Evolutionary conservation across 2,329 filamentous ascomycete species (phyloP), one percentile per base, ranked within the genome.

Genomic region (Talaromyces atroroseus): DNA sequence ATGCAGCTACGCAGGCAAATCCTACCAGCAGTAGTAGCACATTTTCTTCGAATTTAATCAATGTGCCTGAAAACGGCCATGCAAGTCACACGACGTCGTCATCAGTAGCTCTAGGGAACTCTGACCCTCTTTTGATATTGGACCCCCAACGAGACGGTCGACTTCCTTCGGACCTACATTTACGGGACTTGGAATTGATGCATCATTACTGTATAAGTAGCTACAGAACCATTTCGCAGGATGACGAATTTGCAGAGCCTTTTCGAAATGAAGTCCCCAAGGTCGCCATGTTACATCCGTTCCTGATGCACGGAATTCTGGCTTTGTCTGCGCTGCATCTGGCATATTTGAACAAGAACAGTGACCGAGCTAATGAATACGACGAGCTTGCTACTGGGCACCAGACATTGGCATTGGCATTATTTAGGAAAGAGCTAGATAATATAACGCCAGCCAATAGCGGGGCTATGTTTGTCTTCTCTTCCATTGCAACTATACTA

Each of bases 161-260:
- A 32, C 58, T 62, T 24, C 49, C 56, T 14, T 61, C 60, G 11
- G 59, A 63, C 46, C 44, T 65, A 38, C 60, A 67, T 49, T 53
- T 73, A n/a, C 63, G 71, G n/a, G 74, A 77, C 58, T 62, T 77
- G n/a, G 73, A 76, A 57, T 64, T 77, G 26, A 68, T 77, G 49
- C 73, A 77, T 59, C 67, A 70, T 57, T 77, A 72, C 57, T 71
- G 69, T 11, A 71, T 67, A 12, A 58, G 64, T 23, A 71, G 68
- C 20, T 71, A 70, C 48, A 60, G 55, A 49, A 65, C 65, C 2
- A 54, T 67, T 14, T 62, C 65, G 2, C 57, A 61, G 21, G 58
- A 61, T 26, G 58, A 57, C 32, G 56, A 60, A 42, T 63, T 61
- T 47, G 48, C 58, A 34, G 59, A 59, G 34, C 60, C 65, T 2